These are phyloP conservation scores for Colletotrichum abscissum DNA, from an alignment of 2,329 filamentous ascomycete genomes.

Conservation along the genomic window DNA sequence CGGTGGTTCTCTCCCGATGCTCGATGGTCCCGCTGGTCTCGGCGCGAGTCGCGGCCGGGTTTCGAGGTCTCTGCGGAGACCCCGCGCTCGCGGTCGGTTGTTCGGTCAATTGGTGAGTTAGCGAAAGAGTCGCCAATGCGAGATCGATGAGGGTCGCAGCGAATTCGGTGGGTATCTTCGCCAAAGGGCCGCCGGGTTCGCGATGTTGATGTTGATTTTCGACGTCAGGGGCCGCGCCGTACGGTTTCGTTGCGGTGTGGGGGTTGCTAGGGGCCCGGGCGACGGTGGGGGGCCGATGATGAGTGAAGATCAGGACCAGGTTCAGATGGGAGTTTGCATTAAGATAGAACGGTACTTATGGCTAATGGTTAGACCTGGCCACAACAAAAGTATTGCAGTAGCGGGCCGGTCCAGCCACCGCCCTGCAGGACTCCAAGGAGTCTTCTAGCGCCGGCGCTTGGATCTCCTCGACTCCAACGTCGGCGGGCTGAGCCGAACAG, in stretches of 20 bases:
- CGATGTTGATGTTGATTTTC: slow-evolving; percentile 28
- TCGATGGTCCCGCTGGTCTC: not conserved
- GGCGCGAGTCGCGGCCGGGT: not conserved
- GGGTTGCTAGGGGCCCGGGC: slow-evolving; percentile 22
- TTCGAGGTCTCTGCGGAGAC: not conserved
- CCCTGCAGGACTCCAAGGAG: not conserved
- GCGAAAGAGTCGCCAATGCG: not conserved
- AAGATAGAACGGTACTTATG: not conserved
- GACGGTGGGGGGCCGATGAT: not conserved
- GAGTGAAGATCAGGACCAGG: not conserved
- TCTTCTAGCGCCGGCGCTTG: not conserved
- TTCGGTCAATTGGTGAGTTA: not conserved
- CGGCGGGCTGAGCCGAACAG: not conserved
- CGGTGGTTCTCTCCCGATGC: not conserved
- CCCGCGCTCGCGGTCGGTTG: not conserved
- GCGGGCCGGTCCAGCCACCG: not conserved
- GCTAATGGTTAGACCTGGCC: rapidly evolving
- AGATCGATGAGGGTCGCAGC: not conserved
- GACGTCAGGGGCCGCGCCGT: slow-evolving; percentile 10
- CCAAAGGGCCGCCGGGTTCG: not conserved
- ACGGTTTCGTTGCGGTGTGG: slow-evolving; percentile 16
- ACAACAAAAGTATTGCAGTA: not conserved
- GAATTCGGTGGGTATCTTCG: not conserved
- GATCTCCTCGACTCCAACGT: not conserved
- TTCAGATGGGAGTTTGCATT: not conserved